phyloP scores from a whole-genome alignment of 2,329 filamentous ascomycete genomes.

The Trichophyton schoenleinii region DNA sequence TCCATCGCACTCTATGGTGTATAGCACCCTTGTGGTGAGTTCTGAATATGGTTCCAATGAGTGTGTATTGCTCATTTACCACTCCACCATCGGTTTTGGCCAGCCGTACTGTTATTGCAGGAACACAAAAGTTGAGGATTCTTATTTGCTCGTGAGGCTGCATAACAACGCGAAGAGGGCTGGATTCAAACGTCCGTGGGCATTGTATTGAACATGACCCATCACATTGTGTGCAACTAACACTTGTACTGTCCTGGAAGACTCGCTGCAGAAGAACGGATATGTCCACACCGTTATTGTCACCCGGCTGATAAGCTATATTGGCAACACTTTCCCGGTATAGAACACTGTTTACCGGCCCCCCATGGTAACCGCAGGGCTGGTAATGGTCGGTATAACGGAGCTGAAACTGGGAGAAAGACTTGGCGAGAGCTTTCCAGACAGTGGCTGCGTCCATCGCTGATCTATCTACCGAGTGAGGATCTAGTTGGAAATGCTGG shows the following conservation, averaged over 20 bases:
- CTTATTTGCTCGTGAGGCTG: slow-evolving; percentile 9
- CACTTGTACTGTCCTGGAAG: slow-evolving; percentile 8
- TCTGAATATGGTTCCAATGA: slow-evolving; percentile 28
- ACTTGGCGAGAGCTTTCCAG: slow-evolving; percentile 6
- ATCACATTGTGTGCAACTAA: not conserved
- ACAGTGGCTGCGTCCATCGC: not conserved
- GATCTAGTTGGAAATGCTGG: not conserved
- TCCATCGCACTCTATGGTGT: slow-evolving; percentile 23
- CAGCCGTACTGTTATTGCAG: slow-evolving; percentile 19
- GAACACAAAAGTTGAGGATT: slow-evolving; percentile 17
- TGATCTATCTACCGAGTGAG: not conserved
- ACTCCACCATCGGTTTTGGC: slow-evolving; percentile 11
- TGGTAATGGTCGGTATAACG: not conserved
- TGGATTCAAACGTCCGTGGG: slow-evolving; percentile 11
- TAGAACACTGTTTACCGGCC: not conserved
- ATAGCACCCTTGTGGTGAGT: not conserved
- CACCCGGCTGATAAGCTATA: not conserved
- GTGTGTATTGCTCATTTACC: slow-evolving; percentile 22
- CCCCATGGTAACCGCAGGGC: not conserved
- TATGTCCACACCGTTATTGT: slow-evolving; percentile 15
- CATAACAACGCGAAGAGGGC: slow-evolving; percentile 24
- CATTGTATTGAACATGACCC: slow-evolving; percentile 8
- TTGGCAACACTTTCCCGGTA: not conserved
- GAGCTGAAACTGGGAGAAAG: slow-evolving; percentile 9
- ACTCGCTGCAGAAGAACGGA: slow-evolving; percentile 15